Conservation (phyloP, 768 basidiomycete species). For the Agrocybe pediades region DNA sequence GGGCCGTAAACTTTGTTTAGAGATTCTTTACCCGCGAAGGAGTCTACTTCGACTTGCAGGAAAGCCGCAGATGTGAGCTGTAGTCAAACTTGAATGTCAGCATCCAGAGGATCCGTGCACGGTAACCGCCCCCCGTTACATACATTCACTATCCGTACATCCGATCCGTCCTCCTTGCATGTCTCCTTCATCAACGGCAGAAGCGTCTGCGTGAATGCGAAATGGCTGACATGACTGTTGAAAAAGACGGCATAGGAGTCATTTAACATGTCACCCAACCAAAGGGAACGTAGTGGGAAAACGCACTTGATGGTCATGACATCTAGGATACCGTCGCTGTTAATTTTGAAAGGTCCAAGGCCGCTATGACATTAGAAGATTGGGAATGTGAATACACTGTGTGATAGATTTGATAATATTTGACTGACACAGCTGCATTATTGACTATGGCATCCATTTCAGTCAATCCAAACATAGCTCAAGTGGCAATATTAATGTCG, state of each 20-base stretch:
- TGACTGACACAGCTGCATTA: constrained; percentile 22
- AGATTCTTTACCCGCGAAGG: background rate
- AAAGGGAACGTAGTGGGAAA: background rate
- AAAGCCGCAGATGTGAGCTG: background rate
- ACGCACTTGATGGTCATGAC: constrained; percentile 19
- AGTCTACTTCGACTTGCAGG: background rate
- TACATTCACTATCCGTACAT: background rate
- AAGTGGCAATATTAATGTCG: background rate
- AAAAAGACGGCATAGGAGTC: background rate
- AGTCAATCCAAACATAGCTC: background rate
- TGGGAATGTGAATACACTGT: no score
- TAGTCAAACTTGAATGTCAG: background rate
- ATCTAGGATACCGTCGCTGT: constrained; percentile 16
- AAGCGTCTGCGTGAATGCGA: background rate
- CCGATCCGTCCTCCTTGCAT: background rate
- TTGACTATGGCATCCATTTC: constrained; percentile 17
- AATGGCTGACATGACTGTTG: background rate
- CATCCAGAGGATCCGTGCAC: background rate
- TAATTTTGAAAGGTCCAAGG: constrained; percentile 11
- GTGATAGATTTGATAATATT: no score
- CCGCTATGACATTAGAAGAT: background rate
- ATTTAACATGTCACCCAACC: background rate
- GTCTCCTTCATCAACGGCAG: background rate
- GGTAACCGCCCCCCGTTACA: background rate
- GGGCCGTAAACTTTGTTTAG: background rate